Base-by-base conservation (phyloP, 225 moss, liverwort and hornwort species). In the Rhytidiadelphus loreus region DNA sequence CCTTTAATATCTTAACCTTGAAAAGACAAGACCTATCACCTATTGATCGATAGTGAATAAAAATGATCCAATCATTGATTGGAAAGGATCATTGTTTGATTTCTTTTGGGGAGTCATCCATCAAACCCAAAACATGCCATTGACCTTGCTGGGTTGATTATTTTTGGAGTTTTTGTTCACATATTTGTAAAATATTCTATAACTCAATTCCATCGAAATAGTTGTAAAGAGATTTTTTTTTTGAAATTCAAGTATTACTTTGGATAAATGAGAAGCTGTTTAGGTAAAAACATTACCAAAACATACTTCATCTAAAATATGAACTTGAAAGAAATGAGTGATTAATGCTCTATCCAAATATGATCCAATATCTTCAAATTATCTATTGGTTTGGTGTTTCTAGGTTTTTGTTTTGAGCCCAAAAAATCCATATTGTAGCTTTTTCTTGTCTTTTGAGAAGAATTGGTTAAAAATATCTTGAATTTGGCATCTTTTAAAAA, bases 361-460 rank as follows among this genome's bases (percentile, higher is more conserved):
- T 16, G 9, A 12, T 16, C 10, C 16, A 44, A 6, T 44, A 28
- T 72, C 43, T 71, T 71, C 44, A 44, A 16, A 43, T 8, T 24
- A 53, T 3, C 2, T 3, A 6, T 48, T 76, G 7, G 6, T 35
- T 0, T 5, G 1, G 3, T 35, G 2, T 13, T 50, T 50, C 7
- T 50, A 50, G 50, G 4, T 50, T 50, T 50, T 12, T 2, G 21
- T 33, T 50, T 21, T 9, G 32, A 32, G 12, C 7, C 8, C 1
- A 1, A 28, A 19, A 24, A 50, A 33, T 75, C 21, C 1, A 33
- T 22, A 33, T 52, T 21, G 4, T 2, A 75, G 0, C 50, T 50
- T 48, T 4, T 74, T 74, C 7, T 30, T 30, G 3, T 50, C 20
- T 19, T 11, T 20, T 2, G 33, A 21, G 23, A 37, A 24, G 37